Evolutionary conservation across 306 rosid species (phyloP).

Genomic region (Phaseolus lunatus): DNA sequence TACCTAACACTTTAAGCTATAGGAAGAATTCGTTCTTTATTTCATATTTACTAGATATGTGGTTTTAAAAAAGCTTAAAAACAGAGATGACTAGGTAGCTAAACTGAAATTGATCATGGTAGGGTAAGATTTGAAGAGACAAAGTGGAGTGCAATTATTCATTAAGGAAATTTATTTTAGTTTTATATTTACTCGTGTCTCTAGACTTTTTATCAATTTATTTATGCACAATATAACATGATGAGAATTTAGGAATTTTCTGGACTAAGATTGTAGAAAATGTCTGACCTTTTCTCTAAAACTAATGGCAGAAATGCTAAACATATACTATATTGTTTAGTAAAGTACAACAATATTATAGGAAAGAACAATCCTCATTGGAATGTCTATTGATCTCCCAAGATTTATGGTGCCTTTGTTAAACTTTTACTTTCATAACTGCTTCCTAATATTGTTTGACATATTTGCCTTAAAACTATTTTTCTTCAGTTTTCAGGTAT

Average conservation of each 20-base stretch:
- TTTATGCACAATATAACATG: not conserved
- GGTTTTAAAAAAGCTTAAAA: conserved; percentile 1
- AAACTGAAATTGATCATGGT: conserved; percentile 22
- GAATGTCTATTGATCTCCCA: not conserved
- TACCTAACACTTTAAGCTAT: conserved; percentile 1
- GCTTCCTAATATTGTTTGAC: conserved; percentile 9
- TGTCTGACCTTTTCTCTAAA: conserved; percentile 1
- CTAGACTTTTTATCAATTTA: conserved; percentile 4
- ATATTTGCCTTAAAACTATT: not conserved
- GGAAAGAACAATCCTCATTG: not conserved
- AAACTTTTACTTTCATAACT: not conserved
- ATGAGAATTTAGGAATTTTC: conserved; percentile 17
- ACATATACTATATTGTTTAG: not conserved
- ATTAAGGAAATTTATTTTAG: not conserved
- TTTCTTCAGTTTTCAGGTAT: not conserved
- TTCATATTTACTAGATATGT: conserved; percentile 30
- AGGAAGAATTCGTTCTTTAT: conserved; percentile 1
- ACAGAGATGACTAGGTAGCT: conserved; percentile 17
- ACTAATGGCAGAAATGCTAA: not conserved
- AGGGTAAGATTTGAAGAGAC: not conserved
- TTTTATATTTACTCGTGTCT: conserved; percentile 11
- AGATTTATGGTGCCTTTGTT: conserved; percentile 6
- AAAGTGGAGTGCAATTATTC: not conserved
- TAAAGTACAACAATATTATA: conserved; percentile 16
- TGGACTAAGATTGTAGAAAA: conserved; percentile 16